Conservation (phyloP, 75 land plant species). For the Selaginella moellendorffii region DNA sequence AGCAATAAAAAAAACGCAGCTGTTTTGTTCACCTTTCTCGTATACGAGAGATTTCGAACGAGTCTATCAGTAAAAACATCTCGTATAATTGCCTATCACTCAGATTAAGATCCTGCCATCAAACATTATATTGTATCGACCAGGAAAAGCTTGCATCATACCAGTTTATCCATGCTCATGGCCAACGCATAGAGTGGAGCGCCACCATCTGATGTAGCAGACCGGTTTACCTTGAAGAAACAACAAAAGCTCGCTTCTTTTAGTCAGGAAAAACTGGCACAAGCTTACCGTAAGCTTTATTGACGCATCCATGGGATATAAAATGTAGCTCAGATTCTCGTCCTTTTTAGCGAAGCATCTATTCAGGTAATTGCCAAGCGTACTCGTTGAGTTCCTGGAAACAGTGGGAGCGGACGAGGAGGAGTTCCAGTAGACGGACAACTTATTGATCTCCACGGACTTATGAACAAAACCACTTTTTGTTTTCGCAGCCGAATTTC, state of each 20-base stretch:
- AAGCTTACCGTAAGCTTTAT: slow-evolving; percentile 48
- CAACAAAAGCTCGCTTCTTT: slow-evolving; percentile 1
- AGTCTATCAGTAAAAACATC: slow-evolving; percentile 55
- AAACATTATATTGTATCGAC: neutral
- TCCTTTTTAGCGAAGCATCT: neutral
- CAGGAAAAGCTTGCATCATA: neutral
- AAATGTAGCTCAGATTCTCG: slow-evolving; percentile 23
- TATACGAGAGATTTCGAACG: slow-evolving; percentile 31
- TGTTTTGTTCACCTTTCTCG: slow-evolving; percentile 46
- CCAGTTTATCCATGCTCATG: slow-evolving; percentile 44
- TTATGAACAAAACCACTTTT: slow-evolving; percentile 59
- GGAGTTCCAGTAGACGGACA: slow-evolving; percentile 56
- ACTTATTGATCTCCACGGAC: slow-evolving; percentile 37
- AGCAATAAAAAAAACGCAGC: neutral
- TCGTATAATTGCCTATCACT: slow-evolving; percentile 57
- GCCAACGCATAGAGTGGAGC: slow-evolving; percentile 49
- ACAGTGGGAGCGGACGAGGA: neutral
- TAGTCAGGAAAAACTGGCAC: neutral
- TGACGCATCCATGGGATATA: slow-evolving; percentile 46
- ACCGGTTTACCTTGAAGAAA: slow-evolving; percentile 52
- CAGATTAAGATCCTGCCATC: slow-evolving; percentile 35
- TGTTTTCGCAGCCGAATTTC: slow-evolving; percentile 19
- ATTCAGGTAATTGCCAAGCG: neutral
- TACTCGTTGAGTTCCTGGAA: no score
- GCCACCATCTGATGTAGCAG: slow-evolving; percentile 43